Percentiles rank a stretch among this genome's conserved stretches.
phyloP scores from a whole-genome alignment of 805 yeast species.

The Grigorovia yakushimaensis region DNA sequence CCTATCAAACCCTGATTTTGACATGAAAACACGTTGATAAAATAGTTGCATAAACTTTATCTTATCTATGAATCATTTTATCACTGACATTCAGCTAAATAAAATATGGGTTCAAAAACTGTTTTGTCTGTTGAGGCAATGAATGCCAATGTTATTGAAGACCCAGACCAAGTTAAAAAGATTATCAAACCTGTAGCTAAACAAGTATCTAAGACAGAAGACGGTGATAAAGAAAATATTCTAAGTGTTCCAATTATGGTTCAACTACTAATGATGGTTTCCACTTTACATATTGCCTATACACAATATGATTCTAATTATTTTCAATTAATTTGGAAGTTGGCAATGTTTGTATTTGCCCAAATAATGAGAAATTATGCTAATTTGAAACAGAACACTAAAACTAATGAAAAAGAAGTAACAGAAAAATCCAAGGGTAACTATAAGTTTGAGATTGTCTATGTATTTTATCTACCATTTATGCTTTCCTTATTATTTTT shows the following conservation, averaged over 20 bases:
- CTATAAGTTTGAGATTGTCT: slow-evolving; percentile 29
- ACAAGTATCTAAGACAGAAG: not conserved
- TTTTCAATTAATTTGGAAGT: slow-evolving; percentile 2
- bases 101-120: not conserved
- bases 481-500: slow-evolving; percentile 23
- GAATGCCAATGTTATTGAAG: not conserved
- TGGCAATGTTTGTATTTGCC: slow-evolving; percentile 1
- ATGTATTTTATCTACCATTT: slow-evolving; percentile 28
- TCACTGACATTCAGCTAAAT: not conserved
- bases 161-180: not conserved
- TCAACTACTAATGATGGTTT: slow-evolving; percentile 1
- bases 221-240: not conserved
- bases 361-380: slow-evolving; percentile 2
- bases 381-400: not conserved
- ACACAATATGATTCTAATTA: not conserved
- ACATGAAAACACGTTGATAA: not conserved
- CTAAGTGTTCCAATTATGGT: slow-evolving; percentile 1
- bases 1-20: not conserved
- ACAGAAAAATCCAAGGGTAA: not conserved
- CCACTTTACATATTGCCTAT: slow-evolving; percentile 1
- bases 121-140: not conserved
- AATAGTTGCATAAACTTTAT: not conserved
- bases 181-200: not conserved
- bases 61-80: not conserved
- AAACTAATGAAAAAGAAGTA: not conserved